phyloP scores from a whole-genome alignment of 1,139 yeast species.

The Blastobotrys niveus region DNA sequence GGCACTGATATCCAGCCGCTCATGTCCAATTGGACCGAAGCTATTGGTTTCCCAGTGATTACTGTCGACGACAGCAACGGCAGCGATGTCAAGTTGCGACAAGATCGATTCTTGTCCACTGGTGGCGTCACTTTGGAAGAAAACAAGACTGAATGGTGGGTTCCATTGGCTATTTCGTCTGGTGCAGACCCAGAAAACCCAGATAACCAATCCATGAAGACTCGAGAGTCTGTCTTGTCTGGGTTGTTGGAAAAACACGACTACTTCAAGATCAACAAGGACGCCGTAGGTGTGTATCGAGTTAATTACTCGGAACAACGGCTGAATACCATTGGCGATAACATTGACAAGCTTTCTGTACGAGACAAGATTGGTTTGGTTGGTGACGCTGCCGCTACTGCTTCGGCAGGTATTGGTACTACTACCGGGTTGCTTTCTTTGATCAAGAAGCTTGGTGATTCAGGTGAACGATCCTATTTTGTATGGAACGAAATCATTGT shows the following conservation, averaged over 20 bases:
- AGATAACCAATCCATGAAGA: slow-evolving; percentile 52
- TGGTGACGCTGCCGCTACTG: slow-evolving; percentile 57
- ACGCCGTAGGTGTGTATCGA: slow-evolving; percentile 78
- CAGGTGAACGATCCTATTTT: slow-evolving; percentile 45
- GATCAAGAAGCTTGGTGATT: slow-evolving; percentile 40
- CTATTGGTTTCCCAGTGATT: slow-evolving; percentile 79
- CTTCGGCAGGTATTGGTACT: slow-evolving; percentile 52
- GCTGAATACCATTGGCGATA: slow-evolving; percentile 35
- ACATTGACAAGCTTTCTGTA: slow-evolving; percentile 44
- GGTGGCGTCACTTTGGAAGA: slow-evolving; percentile 75
- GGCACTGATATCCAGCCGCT: slow-evolving; percentile 66
- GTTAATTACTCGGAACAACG: slow-evolving; percentile 58
- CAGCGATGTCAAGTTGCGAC: slow-evolving; percentile 48
- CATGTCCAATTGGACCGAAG: slow-evolving; percentile 79
- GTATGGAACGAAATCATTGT: slow-evolving; percentile 62
- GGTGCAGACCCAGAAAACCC: slow-evolving; percentile 59
- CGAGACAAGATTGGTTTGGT: slow-evolving; percentile 63
- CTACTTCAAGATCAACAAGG: slow-evolving; percentile 74
- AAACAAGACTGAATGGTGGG: slow-evolving; percentile 70
- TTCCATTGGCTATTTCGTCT: slow-evolving; percentile 63
- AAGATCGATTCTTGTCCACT: slow-evolving; percentile 70
- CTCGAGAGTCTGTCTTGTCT: slow-evolving; percentile 46
- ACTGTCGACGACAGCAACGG: slow-evolving; percentile 46
- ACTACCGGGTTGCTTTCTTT: slow-evolving; percentile 48
- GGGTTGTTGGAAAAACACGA: slow-evolving; percentile 38